Evolutionary conservation across 345 rosid species (phyloP), one percentile per base, ranked within the genome.

Genomic region (Schrenkiella parvula): DNA sequence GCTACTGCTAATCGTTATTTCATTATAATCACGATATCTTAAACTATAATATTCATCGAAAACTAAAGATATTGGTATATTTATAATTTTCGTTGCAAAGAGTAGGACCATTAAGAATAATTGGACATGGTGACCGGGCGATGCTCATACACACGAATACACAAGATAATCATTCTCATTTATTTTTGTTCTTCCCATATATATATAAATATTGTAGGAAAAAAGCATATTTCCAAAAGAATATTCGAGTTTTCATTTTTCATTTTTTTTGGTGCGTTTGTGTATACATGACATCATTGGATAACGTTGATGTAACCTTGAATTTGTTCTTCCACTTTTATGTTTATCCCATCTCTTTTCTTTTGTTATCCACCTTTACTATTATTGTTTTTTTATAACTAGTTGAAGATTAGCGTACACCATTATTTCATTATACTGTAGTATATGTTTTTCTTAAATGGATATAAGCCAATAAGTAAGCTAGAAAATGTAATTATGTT

Each of bases 241-340:
- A 59, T 74, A 74, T 74, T 59, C 73, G 38, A 31, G 5, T 54
- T 12, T 65, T 48, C 25, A 26, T 41, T 37, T 34, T 55, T 55
- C 53, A 57, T 58, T 56, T 47, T 56, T 26, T 31, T 9, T 43
- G 43, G 12, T 37, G 53, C 35, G 37, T 39, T n/a, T 71, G 39
- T 74, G 47, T 29, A 17, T 31, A 59, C 60, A 41, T 66, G 62
- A 68, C 67, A 58, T 66, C 67, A 48, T 31, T 74, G 68, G 73
- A 74, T 67, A 67, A 67, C 15, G 78, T 74, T 74, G 78, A 74
- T 74, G 78, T 74, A 59, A 74, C 73, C 68, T 74, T 48, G 14
- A 67, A 59, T 66, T 50, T 50, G 67, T 32, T 67, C 21, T 51
- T 67, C 46, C 55, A 59, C 39, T 59, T 59, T 58, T 28, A 50